phyloP scores from a whole-genome alignment of 345 rosid genomes.

The Acer negundo region DNA sequence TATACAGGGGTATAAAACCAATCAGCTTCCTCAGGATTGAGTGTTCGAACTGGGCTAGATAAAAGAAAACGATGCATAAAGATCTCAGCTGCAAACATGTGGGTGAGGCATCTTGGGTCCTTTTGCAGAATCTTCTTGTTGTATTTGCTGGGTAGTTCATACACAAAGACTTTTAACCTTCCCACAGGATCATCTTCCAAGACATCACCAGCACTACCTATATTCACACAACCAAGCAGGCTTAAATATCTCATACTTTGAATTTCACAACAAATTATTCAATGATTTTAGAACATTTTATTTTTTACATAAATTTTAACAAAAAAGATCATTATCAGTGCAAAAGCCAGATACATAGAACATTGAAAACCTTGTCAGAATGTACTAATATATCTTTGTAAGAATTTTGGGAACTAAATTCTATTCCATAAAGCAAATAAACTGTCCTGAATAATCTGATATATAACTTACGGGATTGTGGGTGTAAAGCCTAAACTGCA shows the following conservation, averaged over 20 bases:
- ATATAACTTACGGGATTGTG: not conserved
- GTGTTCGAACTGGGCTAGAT: conserved; percentile 93
- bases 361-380: conserved; percentile 1
- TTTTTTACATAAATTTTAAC: not conserved
- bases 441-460: not conserved
- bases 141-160: conserved; percentile 96
- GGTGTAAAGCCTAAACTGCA: not conserved
- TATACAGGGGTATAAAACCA: conserved; percentile 98
- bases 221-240: conserved; percentile 15
- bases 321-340: not conserved
- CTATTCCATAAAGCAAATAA: not conserved
- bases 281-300: not conserved
- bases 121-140: conserved; percentile 93
- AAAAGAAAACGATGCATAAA: conserved; percentile 94
- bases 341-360: not conserved
- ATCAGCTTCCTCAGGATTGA: conserved; percentile 94
- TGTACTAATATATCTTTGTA: not conserved
- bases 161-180: conserved; percentile 87
- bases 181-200: conserved; percentile 97
- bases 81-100: conserved; percentile 99
- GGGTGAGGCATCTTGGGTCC: conserved; percentile 89
- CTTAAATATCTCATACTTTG: conserved; percentile 7
- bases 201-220: conserved; percentile 99
- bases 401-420: not conserved
- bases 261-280: not conserved